Evolutionary conservation across 495 filamentous ascomycete species (phyloP), one percentile per base, ranked within the genome.

Genomic region (Daldinia decipiens): DNA sequence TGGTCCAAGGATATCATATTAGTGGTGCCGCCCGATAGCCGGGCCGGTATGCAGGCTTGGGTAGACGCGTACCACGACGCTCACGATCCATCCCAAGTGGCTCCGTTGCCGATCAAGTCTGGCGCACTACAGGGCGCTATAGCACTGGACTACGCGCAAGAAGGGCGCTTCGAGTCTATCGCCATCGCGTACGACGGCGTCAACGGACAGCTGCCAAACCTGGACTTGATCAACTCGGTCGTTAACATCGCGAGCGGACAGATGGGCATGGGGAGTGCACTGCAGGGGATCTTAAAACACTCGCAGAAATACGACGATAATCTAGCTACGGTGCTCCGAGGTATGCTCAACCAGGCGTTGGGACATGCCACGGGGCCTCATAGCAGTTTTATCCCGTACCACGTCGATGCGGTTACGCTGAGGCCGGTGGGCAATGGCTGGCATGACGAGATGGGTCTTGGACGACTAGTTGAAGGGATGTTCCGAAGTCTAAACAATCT

Each of bases 1-100:
- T 99, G 95, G 95, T 97, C 93, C 39, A 99, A 99, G 80, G 95
- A 99, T 72, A 97, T 99, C 71, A 95, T 99, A 52, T 90, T 99
- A 79, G 79, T 99, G 7, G 86, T 98, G 56, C 89, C 95, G 1
- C 87, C 91, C 1, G 95, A 99, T 79, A 97, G 93, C 75, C 91
- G 88, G 60, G 89, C 92, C 17, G 95, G 94, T 3, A 92, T 94
- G 5, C 94, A 99, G 79, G 95, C 95, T 29, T 99, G 96, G 95
- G 92, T 97, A 26, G 93, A 97, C 72, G 96, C 96, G 3, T 99
- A 99, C 79, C 95, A 99, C 78, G 90, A 97, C 71, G 89, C 92
- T 43, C 93, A 98, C 70, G 79, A 85, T 38, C 84, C 90, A 0
- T 65, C 79, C 0, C 84, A 82, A 15, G 90, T 97, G 27, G 87